phyloP scores from a whole-genome alignment of 208 protist genomes.

The Acanthamoeba castellanii region DNA sequence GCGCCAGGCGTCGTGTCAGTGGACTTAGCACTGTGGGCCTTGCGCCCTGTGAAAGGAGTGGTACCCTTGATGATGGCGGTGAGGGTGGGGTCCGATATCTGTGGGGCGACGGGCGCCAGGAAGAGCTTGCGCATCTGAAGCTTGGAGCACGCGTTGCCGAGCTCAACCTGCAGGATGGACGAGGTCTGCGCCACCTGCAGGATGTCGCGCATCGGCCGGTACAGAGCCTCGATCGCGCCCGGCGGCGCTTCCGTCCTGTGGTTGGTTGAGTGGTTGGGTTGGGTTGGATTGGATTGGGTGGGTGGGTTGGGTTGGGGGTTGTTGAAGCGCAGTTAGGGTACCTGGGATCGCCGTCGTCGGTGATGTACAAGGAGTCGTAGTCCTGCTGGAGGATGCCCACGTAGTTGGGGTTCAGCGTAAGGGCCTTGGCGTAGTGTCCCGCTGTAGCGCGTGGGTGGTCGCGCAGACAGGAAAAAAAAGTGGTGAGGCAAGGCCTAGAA shows the following conservation, averaged over 20 bases:
- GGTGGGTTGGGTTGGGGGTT: background rate
- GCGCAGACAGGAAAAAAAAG: too few relatives aligned
- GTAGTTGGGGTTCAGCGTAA: conserved; percentile 69
- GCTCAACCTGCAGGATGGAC: background rate
- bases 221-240: conserved; percentile 28
- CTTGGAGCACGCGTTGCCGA: conserved; percentile 42
- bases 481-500: too few relatives aligned
- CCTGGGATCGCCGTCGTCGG: conserved; percentile 39
- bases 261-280: too few relatives aligned
- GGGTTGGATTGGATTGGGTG: too few relatives aligned
- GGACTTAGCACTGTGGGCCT: too few relatives aligned
- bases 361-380: conserved; percentile 59
- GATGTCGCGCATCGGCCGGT: conserved; percentile 18
- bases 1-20: too few relatives aligned
- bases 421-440: conserved; percentile 33
- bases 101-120: conserved; percentile 17
- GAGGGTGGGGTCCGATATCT: conserved; percentile 33
- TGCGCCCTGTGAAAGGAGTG: too few relatives aligned
- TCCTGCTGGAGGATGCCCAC: conserved; percentile 29
- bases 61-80: background rate
- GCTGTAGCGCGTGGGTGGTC: background rate
- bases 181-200: conserved; percentile 21
- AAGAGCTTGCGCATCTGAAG: conserved; percentile 11
- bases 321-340: background rate
- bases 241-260: background rate